phyloP scores from a whole-genome alignment of 2,329 filamentous ascomycete species.

The Exophiala oligosperma region DNA sequence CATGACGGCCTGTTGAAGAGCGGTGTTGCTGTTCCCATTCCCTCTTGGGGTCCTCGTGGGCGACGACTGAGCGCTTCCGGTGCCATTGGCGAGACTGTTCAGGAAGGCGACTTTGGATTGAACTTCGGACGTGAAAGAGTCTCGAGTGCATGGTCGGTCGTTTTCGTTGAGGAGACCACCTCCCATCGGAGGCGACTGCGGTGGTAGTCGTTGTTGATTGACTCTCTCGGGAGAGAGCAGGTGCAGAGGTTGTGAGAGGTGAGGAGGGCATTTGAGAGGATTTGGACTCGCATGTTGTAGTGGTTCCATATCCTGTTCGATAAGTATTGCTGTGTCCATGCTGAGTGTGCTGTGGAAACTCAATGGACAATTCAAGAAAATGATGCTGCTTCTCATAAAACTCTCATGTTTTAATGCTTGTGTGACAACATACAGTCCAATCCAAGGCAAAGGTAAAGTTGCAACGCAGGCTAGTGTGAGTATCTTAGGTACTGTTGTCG shows the following conservation, averaged over 20 bases:
- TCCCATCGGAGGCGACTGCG: slow-evolving; percentile 41
- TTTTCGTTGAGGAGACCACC: slow-evolving; percentile 28
- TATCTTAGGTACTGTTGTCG: background rate
- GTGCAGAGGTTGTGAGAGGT: slow-evolving; percentile 39
- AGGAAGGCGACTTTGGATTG: slow-evolving; percentile 51
- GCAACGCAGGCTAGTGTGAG: background rate
- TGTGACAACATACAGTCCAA: background rate
- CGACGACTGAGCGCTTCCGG: slow-evolving; percentile 27
- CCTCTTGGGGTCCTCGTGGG: slow-evolving; percentile 17
- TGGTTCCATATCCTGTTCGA: slow-evolving; percentile 16
- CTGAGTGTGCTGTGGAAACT: background rate
- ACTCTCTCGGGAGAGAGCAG: slow-evolving; percentile 51
- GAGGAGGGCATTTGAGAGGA: slow-evolving; percentile 26
- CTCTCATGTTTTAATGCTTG: background rate
- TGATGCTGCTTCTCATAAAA: background rate
- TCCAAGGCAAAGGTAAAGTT: background rate
- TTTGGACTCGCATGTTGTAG: slow-evolving; percentile 14
- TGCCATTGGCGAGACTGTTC: slow-evolving; percentile 38
- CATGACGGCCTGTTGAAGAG: slow-evolving; percentile 44
- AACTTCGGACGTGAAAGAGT: slow-evolving; percentile 44
- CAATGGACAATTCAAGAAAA: background rate
- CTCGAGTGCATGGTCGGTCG: slow-evolving; percentile 32
- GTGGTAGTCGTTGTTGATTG: slow-evolving; percentile 47
- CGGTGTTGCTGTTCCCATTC: slow-evolving; percentile 39
- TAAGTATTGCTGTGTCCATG: slow-evolving; percentile 13